phyloP scores from a whole-genome alignment of 306 rosid species.

The Albizia julibrissin region DNA sequence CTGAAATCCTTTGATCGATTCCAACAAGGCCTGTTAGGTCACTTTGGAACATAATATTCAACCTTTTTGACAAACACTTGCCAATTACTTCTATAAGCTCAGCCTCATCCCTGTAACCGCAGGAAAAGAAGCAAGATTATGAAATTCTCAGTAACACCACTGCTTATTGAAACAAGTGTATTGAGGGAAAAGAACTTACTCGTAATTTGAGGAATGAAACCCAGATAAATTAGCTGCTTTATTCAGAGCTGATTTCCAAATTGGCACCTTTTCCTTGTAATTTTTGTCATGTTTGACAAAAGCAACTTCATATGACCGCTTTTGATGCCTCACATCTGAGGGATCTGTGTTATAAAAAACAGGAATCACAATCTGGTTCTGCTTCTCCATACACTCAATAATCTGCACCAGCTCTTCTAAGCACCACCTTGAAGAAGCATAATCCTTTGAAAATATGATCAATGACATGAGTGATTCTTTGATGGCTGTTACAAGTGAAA shows the following conservation, averaged over 20 bases:
- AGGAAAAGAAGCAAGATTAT: neutral
- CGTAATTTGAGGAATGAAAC: slow-evolving; percentile 19
- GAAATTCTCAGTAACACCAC: neutral
- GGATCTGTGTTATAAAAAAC: slow-evolving; percentile 22
- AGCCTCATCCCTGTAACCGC: slow-evolving; percentile 32
- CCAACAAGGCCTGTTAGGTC: slow-evolving; percentile 32
- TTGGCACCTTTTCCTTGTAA: neutral
- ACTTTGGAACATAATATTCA: slow-evolving; percentile 36
- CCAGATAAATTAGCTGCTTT: slow-evolving; percentile 12
- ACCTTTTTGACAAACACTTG: slow-evolving; percentile 24
- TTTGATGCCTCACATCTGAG: slow-evolving; percentile 18
- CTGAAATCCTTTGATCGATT: slow-evolving; percentile 25
- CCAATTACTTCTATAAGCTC: slow-evolving; percentile 35
- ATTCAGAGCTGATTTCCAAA: slow-evolving; percentile 6
- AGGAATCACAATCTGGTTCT: neutral
- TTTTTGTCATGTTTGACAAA: neutral
- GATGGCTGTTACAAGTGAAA: neutral
- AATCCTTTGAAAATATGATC: slow-evolving; percentile 4
- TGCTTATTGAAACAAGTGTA: neutral
- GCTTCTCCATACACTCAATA: neutral
- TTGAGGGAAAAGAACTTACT: neutral
- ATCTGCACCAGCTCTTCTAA: slow-evolving; percentile 8
- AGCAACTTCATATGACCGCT: neutral
- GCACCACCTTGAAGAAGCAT: slow-evolving; percentile 23
- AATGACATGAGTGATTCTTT: slow-evolving; percentile 5